These are phyloP conservation scores for Boletus sp. DNA, from an alignment of 1,284 basidiomycete genomes.

Conservation along the genomic window DNA sequence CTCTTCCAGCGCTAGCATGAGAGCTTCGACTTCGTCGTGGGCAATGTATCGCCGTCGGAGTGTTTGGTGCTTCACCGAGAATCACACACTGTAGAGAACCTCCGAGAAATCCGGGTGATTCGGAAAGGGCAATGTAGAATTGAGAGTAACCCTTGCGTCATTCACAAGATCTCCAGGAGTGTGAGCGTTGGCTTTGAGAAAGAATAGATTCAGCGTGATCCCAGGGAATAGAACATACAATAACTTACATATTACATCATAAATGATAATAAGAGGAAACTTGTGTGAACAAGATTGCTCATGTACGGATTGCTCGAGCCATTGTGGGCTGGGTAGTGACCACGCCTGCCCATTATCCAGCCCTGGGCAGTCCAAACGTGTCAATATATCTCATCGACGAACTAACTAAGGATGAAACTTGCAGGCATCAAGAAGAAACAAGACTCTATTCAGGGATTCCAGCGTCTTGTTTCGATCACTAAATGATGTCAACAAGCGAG, in stretches of 20 bases:
- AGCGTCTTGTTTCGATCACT: background rate
- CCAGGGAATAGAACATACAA: too few relatives aligned
- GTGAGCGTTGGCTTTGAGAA: background rate
- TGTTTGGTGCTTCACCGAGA: background rate
- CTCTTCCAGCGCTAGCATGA: conserved; percentile 5
- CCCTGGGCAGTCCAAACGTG: background rate
- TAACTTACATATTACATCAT: conserved; percentile 1
- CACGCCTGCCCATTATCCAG: background rate
- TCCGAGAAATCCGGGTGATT: background rate
- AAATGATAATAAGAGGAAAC: conserved; percentile 13
- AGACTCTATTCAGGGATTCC: background rate
- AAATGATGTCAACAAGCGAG: background rate
- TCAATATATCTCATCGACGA: background rate
- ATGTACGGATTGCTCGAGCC: background rate
- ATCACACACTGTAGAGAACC: conserved; percentile 5
- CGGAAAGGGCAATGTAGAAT: background rate
- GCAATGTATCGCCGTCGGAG: conserved; percentile 7
- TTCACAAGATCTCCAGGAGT: background rate
- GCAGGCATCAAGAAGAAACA: conserved; percentile 14
- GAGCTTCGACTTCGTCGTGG: background rate
- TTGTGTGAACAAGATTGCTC: background rate
- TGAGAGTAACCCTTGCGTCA: background rate
- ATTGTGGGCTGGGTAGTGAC: background rate
- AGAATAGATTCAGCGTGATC: background rate
- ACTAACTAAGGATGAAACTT: background rate